Base-by-base conservation (phyloP, 2,329 filamentous ascomycete species). In the Aspergillus vadensis region DNA sequence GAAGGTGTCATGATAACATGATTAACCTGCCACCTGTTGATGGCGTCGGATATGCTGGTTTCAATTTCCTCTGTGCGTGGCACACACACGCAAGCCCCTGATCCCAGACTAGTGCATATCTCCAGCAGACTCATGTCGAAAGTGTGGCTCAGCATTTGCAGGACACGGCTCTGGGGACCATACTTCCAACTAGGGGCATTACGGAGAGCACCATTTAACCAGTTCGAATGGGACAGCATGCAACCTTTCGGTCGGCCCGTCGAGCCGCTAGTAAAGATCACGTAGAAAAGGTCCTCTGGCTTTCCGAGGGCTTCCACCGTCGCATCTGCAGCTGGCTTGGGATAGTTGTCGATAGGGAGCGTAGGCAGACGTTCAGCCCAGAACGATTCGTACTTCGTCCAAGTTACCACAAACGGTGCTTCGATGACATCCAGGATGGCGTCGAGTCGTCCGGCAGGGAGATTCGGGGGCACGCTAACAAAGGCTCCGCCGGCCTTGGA, bases 1-100 rank as follows among this genome's bases (percentile, higher is more conserved):
- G 70, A 67, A 2, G 70, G 70, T 2, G 70, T 72, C 1, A 68
- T 49, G 36, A 71, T 70, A 19, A 62, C 67, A 7, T 65, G 67
- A 49, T 71, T 72, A 1, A 64, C 69, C 19, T 68, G 44, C 0
- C 69, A 51, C 10, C 44, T 39, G 8, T 65, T 63, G 9, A 72
- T 44, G 25, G 41, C 41, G 6, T 17, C 41, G 1, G 43, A 17
- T 5, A 59, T 9, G 12, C 52, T 41, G 7, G 50, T 30, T 3
- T 38, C 43, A 8, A 53, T 39, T 15, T 50, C 53, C 50, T 47
- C 53, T 7, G 57, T 17, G 2, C 19, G 41, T 3, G 57, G 50
- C 27, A 54, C 51, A 19, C 50, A 59, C 39, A 52, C 52, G 21
- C 50, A 48, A 2, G 30, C 51, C 15, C 50, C 50, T 5, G 53